Conservation (phyloP, 768 basidiomycete genomes). For the Amanita rubescens region DNA sequence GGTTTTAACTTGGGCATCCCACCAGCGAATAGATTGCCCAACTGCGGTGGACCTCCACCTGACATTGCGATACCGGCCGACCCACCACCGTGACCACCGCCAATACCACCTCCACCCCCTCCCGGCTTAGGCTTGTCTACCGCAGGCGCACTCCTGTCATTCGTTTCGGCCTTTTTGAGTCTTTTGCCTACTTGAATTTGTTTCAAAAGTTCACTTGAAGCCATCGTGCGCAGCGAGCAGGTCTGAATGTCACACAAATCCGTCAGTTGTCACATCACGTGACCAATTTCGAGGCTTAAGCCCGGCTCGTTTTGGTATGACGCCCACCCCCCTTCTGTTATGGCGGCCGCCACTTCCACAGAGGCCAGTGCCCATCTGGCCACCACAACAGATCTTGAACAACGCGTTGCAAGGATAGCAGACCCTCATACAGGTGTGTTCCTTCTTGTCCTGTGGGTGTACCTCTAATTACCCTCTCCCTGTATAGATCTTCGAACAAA, state of each 20-base stretch:
- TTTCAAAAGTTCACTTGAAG: constrained; percentile 66
- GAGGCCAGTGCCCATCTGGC: constrained; percentile 28
- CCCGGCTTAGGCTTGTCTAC: constrained; percentile 45
- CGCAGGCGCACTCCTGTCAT: constrained; percentile 69
- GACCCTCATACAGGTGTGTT: constrained; percentile 64
- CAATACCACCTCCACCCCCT: too few species aligned
- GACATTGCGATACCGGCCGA: constrained; percentile 9
- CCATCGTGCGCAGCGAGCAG: constrained; percentile 36
- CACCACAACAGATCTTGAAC: constrained; percentile 53
- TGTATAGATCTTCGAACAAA: constrained; percentile 69
- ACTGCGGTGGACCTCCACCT: constrained; percentile 56
- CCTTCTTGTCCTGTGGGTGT: background rate
- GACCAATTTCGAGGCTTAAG: background rate
- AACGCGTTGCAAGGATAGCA: constrained; percentile 63
- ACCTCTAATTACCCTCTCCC: background rate
- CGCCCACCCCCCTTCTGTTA: constrained; percentile 9
- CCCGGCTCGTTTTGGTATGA: background rate
- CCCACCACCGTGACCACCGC: constrained; percentile 26
- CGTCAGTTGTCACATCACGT: constrained; percentile 1
- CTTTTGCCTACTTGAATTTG: constrained; percentile 79
- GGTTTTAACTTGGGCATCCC: constrained; percentile 89
- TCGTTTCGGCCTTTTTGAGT: constrained; percentile 77
- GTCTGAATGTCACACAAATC: background rate
- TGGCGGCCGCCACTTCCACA: constrained; percentile 28
- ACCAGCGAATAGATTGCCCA: constrained; percentile 82